phyloP scores from a whole-genome alignment of 1,284 basidiomycete genomes.

The Ganoderma resinaceum region DNA sequence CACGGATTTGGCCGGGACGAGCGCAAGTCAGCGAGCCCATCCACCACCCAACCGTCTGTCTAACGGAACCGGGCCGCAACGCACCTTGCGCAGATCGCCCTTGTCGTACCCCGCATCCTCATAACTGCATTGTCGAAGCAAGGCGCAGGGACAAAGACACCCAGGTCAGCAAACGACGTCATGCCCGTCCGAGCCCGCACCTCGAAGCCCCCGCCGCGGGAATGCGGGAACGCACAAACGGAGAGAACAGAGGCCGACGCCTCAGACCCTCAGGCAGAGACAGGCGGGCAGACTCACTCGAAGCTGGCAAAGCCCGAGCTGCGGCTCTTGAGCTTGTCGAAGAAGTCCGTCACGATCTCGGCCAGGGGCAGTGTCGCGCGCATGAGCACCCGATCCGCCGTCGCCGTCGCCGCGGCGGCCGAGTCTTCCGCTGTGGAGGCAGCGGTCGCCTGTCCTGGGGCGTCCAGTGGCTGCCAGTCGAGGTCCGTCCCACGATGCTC shows the following conservation, averaged over 20 bases:
- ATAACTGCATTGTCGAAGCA: conserved; percentile 58
- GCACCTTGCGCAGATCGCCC: conserved; percentile 84
- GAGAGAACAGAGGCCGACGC: not conserved
- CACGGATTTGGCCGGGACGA: not conserved
- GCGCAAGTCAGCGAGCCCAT: not conserved
- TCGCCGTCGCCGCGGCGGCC: not conserved
- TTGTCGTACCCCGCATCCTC: conserved; percentile 88
- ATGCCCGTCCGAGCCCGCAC: not conserved
- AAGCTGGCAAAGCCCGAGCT: conserved; percentile 95
- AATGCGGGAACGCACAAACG: not conserved
- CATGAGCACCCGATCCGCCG: conserved; percentile 67
- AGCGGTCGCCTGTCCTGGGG: conserved; percentile 46
- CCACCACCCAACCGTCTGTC: not conserved
- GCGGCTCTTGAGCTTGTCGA: conserved; percentile 88
- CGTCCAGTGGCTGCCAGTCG: conserved; percentile 82
- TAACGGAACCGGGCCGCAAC: conserved; percentile 14
- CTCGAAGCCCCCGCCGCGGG: not conserved
- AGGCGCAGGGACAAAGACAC: not conserved
- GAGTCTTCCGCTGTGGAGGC: not conserved
- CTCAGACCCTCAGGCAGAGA: not conserved
- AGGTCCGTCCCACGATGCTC: conserved; percentile 80
- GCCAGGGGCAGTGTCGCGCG: conserved; percentile 85
- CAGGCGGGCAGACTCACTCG: conserved; percentile 61
- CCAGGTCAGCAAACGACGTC: conserved; percentile 14
- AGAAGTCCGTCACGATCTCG: conserved; percentile 94